A percentile compares a stretch with the other conserved stretches of the same genome.
phyloP scores from a whole-genome alignment of 1,284 basidiomycete genomes.

The Psilocybe mexicana region DNA sequence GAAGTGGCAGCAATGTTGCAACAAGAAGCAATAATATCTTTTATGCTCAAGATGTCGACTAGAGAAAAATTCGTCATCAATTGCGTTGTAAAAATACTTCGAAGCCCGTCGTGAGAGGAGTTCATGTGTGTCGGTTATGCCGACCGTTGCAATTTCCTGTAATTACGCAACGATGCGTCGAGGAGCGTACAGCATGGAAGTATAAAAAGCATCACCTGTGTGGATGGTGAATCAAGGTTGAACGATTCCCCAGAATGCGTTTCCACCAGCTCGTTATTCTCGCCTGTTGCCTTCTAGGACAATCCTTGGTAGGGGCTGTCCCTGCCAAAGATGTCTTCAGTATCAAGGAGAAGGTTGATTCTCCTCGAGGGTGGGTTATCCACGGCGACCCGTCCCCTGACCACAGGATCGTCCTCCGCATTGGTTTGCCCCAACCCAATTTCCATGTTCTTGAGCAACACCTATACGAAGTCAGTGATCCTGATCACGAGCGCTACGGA shows the following conservation, averaged over 20 bases:
- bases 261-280: slow-evolving; percentile 10
- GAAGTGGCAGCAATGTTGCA: background rate
- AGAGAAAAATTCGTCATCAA: background rate
- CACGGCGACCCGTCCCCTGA: slow-evolving; percentile 44
- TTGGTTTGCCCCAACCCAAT: slow-evolving; percentile 66
- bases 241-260: slow-evolving; percentile 9
- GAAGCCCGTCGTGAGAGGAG: slow-evolving; percentile 11
- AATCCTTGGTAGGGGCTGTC: slow-evolving; percentile 18
- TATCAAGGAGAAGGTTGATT: slow-evolving; percentile 38
- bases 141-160: background rate
- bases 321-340: slow-evolving; percentile 24
- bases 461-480: slow-evolving; percentile 67
- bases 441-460: slow-evolving; percentile 60
- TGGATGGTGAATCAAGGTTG: background rate
- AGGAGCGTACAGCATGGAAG: slow-evolving; percentile 1
- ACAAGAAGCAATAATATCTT: background rate
- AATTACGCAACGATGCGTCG: slow-evolving; percentile 8
- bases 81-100: slow-evolving; percentile 1
- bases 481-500: slow-evolving; percentile 64
- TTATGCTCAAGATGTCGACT: background rate
- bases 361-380: slow-evolving; percentile 55
- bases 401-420: slow-evolving; percentile 55
- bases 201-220: background rate
- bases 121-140: slow-evolving; percentile 5
- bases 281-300: slow-evolving; percentile 12